phyloP scores from a whole-genome alignment of 805 yeast genomes.

The Trichomonascus vanleenenianus region DNA sequence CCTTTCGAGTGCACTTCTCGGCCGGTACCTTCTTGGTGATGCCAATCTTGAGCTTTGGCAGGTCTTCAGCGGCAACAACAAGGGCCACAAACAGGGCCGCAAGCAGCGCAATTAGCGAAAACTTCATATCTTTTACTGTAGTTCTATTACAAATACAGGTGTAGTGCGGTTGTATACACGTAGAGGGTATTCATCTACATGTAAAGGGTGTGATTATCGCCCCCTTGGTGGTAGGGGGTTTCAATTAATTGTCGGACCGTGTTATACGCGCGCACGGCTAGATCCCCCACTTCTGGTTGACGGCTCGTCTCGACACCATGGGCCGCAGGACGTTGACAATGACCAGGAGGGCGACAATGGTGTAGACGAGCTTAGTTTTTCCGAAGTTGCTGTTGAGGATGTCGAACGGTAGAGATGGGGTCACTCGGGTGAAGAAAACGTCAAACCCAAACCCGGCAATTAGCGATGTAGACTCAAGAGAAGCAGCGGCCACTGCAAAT shows the following conservation, averaged over 20 bases:
- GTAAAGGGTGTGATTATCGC: no score
- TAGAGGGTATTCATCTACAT: not conserved
- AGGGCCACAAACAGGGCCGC: not conserved
- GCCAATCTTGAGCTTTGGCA: constrained; percentile 24
- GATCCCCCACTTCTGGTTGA: constrained; percentile 1
- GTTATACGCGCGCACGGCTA: constrained; percentile 2
- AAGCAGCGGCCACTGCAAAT: constrained; percentile 50
- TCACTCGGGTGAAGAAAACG: constrained; percentile 64
- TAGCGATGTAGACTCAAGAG: constrained; percentile 68
- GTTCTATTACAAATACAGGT: not conserved
- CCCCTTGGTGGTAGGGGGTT: no score
- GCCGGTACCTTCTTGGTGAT: constrained; percentile 42
- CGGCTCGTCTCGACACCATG: constrained; percentile 16
- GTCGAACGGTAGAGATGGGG: constrained; percentile 84
- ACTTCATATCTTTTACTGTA: not conserved
- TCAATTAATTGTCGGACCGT: constrained; percentile 2
- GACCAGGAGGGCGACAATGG: constrained; percentile 42
- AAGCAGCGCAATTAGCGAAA: not conserved
- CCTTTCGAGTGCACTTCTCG: constrained; percentile 47
- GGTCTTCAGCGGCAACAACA: constrained; percentile 15
- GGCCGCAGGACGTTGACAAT: constrained; percentile 14
- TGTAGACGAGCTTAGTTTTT: constrained; percentile 50
- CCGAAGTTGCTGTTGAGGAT: constrained; percentile 60
- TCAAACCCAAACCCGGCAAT: constrained; percentile 56
- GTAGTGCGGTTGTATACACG: not conserved